These are phyloP conservation scores for Pseudoturritis turrita DNA, from an alignment of 345 rosid genomes.

Conservation along the genomic window DNA sequence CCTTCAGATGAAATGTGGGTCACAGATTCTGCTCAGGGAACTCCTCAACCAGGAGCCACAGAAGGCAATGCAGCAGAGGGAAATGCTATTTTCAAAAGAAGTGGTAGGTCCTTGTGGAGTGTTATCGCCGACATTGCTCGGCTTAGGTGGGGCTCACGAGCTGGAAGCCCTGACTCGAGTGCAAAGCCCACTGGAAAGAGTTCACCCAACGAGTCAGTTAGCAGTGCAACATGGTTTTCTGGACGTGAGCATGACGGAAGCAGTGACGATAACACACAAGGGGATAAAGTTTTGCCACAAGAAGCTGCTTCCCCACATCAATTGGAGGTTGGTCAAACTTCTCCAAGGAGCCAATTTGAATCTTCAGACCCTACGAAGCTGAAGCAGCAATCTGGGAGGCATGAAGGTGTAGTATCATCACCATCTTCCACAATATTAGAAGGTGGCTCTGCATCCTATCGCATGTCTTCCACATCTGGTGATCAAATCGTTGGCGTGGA, in stretches of 20 bases:
- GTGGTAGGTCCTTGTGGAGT: constrained; percentile 71
- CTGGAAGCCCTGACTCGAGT: constrained; percentile 52
- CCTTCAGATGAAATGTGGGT: constrained; percentile 93
- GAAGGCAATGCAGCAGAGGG: constrained; percentile 37
- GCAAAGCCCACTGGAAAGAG: constrained; percentile 47
- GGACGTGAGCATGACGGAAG: constrained; percentile 72
- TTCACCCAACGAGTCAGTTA: constrained; percentile 58
- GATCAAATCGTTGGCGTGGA: constrained; percentile 33
- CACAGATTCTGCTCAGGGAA: constrained; percentile 49
- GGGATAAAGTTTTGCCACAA: constrained; percentile 35
- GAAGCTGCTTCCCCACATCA: constrained; percentile 39
- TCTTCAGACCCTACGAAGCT: constrained; percentile 21
- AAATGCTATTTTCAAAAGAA: constrained; percentile 48
- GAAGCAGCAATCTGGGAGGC: constrained; percentile 32
- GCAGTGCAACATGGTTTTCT: constrained; percentile 78
- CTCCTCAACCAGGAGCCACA: constrained; percentile 37
- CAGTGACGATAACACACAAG: constrained; percentile 45
- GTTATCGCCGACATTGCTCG: constrained; percentile 61
- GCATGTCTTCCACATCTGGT: constrained; percentile 36
- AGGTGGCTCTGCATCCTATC: constrained; percentile 38
- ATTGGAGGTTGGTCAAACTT: constrained; percentile 33
- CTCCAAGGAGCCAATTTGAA: constrained; percentile 37
- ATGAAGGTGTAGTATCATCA: constrained; percentile 33
- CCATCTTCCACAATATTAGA: constrained; percentile 33
- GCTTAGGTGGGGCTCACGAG: constrained; percentile 63